Percentiles rank a stretch among this genome's conserved stretches.
Conservation (phyloP, 1,139 yeast species). For the Lodderomyces beijingensis region DNA sequence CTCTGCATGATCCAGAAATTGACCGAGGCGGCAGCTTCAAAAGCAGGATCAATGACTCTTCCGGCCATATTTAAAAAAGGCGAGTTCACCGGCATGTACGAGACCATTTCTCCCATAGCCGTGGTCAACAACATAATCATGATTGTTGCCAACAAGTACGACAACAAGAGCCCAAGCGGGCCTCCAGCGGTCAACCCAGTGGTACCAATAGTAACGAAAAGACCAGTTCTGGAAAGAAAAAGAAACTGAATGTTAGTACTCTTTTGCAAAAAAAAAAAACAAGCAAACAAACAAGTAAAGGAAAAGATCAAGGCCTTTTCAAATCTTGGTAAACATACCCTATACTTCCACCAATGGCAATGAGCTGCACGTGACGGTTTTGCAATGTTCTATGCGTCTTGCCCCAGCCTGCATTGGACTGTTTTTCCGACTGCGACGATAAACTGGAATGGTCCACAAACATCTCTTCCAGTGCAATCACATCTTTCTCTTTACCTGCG, state of each 20-base stretch:
- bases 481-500: too few species aligned
- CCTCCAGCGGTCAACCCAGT: constrained; percentile 41
- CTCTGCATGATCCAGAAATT: constrained; percentile 77
- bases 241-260: constrained; percentile 70
- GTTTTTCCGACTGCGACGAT: not conserved
- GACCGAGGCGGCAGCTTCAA: constrained; percentile 76
- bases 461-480: too few species aligned
- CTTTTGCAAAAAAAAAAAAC: too few species aligned
- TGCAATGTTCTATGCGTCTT: constrained; percentile 20
- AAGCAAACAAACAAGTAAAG: too few species aligned
- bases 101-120: constrained; percentile 79
- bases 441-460: not conserved
- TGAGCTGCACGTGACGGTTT: constrained; percentile 55
- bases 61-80: constrained; percentile 55
- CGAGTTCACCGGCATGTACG: constrained; percentile 69
- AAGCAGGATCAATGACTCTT: constrained; percentile 57
- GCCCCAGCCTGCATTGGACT: not conserved
- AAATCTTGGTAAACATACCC: too few species aligned
- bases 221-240: constrained; percentile 47
- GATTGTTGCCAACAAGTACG: constrained; percentile 42
- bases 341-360: constrained; percentile 62
- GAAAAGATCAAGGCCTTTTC: too few species aligned
- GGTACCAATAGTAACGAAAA: constrained; percentile 44
- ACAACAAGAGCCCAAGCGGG: constrained; percentile 42
- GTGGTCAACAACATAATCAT: constrained; percentile 61